Percentiles rank a stretch among this genome's conserved stretches.
Conservation (phyloP, 2,329 filamentous ascomycete species). For the Drechslera avenae region DNA sequence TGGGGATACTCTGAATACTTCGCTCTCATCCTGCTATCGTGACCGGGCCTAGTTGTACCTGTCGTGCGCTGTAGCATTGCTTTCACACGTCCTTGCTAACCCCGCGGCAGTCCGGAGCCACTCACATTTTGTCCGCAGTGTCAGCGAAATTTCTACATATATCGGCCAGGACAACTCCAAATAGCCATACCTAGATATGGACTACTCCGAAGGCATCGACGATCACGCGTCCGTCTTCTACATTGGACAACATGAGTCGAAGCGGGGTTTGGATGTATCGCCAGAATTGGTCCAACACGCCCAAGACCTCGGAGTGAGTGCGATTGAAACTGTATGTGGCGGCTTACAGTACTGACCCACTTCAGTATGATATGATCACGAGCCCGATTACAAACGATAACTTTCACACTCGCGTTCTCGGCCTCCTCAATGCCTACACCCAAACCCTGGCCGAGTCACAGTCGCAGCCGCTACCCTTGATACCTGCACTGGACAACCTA, state of each 20-base stretch:
- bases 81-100: conserved; percentile 6
- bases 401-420: conserved; percentile 72
- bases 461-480: conserved; percentile 51
- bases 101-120: conserved; percentile 15
- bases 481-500: conserved; percentile 72
- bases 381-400: conserved; percentile 75
- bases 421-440: conserved; percentile 64
- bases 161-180: neutral
- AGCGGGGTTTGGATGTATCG: conserved; percentile 63
- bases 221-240: conserved; percentile 62
- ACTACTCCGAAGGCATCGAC: conserved; percentile 40
- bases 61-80: conserved; percentile 7
- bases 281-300: conserved; percentile 69
- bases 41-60: neutral
- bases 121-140: conserved; percentile 11
- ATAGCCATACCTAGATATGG: conserved; percentile 26
- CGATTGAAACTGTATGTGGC: neutral
- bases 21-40: neutral
- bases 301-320: conserved; percentile 69
- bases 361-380: conserved; percentile 79
- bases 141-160: neutral
- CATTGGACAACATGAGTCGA: conserved; percentile 75
- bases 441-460: conserved; percentile 52
- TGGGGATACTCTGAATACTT: conserved; percentile 4
- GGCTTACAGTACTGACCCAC: conserved; percentile 1